Base-by-base conservation (phyloP, 805 yeast genomes). In the Pichia nanzhaoensis region DNA sequence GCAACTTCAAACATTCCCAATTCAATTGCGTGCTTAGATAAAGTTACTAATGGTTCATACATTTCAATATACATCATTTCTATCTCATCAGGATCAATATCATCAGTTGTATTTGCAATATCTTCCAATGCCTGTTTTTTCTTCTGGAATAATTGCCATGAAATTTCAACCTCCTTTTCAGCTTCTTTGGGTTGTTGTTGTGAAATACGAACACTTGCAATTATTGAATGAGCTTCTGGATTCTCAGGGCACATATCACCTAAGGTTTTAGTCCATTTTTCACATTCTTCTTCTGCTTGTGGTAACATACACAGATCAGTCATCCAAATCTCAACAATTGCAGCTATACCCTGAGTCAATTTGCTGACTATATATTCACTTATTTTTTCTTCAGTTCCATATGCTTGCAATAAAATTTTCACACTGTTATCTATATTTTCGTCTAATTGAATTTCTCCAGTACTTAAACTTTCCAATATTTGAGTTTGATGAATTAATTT, bases 321-420 rank as follows among this genome's bases (percentile, higher is more conserved):
- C 97, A 89, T 87, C 96, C 96, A 90, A 46, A 87, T 84, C 64
- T 91, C 99, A 57, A 93, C 84, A 68, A 83, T 75, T 6, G 96
- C 82, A 53, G 91, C 80, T 22, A 87, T 68, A 0, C 91, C 96
- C 58, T 81, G 84, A 51, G 83, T 78, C 39, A 87, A 59, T 59
- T 84, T 85, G 51, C 75, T 75, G 17, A 74, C 61, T 35, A 75
- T 64, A 48, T 71, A 71, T 44, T 60, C 57, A 37, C 59, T 54
- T n/a, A 67, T 55, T 7, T 51, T 34, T 17, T 53, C 43, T 33
- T 51, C 50, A 55, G 57, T 45, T 44, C 54, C 44, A 48, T 62
- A 63, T 1, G 67, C 66, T 13, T 45, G 51, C 5, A 57, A 31
- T 12, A 63, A 46, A n/a, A 62, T 39, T 36, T 49, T 45, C 18